Base-by-base conservation (phyloP, 2,329 filamentous ascomycete species). In the Sarocladium kiliense region DNA sequence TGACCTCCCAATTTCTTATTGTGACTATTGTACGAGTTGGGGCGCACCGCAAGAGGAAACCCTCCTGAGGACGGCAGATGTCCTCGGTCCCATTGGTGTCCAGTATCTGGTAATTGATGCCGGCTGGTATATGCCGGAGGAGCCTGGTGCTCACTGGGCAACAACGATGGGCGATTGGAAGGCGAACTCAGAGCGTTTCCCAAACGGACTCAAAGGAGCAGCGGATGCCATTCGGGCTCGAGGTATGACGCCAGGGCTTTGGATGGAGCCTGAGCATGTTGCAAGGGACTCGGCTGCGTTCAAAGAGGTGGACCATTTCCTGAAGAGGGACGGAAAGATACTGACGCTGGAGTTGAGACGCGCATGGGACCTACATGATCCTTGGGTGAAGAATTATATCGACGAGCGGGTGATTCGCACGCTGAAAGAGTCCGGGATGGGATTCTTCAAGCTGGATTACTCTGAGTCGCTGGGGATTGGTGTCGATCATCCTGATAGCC, bases 201-300 rank as follows among this genome's bases (percentile, higher is more conserved):
- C 41, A 7, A 45, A 45, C 21, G 41, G 41, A 7, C 11, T 45
- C 10, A 21, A 45, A 45, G 41, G 10, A 3, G 23, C 41, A 5
- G 41, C 41, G n/a, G 41, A 45, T 19, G 25, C 45, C 10, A 50
- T 32, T 18, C 45, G 25, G 10, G 45, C 45, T 18, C 25, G 30
- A 19, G 23, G 45, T 9, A 30, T 50, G 25, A 36, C 18, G 14
- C 45, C 45, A 9, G 25, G 45, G 3, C 45, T 50, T 6, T 32
- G 25, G 45, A 50, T 50, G 30, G 25, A 30, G 26, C 45, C 45
- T 16, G 45, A 50, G 45, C 45, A 50, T 21, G 45, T 50, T 9
- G 45, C 45, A 27, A 50, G 25, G 18, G 45, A 50, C 45, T 50
- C 45, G 10, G 26, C 26, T 10, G 45, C 45, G 10, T 50, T 7